Conservation (phyloP, 164 flowering plant species). For the Amborella trichopoda region DNA sequence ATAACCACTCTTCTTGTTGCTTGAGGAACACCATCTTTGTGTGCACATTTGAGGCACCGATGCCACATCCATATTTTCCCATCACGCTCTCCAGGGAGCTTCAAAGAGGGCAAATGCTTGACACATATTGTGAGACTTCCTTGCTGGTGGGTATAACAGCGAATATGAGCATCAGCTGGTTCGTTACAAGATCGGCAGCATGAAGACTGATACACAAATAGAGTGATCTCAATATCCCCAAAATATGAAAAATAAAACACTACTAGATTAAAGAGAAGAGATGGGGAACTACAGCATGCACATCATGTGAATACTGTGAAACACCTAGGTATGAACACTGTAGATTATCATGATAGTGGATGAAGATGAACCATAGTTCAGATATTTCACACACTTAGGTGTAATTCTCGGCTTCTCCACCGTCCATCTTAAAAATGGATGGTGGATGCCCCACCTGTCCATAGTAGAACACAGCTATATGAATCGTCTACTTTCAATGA, state of each 20-base stretch:
- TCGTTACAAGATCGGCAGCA: slow-evolving; percentile 58
- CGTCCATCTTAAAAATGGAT: no score
- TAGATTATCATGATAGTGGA: no score
- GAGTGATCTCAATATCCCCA: background rate
- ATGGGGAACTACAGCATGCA: no score
- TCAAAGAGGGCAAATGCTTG: slow-evolving; percentile 39
- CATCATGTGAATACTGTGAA: no score
- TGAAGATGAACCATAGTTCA: no score
- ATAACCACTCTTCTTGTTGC: slow-evolving; percentile 76
- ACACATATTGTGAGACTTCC: slow-evolving; percentile 82
- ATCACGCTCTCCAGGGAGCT: slow-evolving; percentile 75
- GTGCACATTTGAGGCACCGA: slow-evolving; percentile 77
- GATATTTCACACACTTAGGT: no score
- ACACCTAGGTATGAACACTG: no score
- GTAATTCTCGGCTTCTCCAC: no score
- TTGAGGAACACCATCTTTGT: slow-evolving; percentile 72
- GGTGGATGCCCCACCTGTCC: no score
- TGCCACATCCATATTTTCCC: slow-evolving; percentile 99
- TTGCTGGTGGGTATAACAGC: slow-evolving; percentile 78
- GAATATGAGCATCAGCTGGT: slow-evolving; percentile 70
- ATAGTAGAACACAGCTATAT: no score
- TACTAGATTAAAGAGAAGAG: no score
- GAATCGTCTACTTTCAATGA: no score
- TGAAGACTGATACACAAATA: slow-evolving; percentile 33
- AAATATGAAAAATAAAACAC: background rate